phyloP scores from a whole-genome alignment of 768 basidiomycete genomes.

The Leccinum subgranulosum region DNA sequence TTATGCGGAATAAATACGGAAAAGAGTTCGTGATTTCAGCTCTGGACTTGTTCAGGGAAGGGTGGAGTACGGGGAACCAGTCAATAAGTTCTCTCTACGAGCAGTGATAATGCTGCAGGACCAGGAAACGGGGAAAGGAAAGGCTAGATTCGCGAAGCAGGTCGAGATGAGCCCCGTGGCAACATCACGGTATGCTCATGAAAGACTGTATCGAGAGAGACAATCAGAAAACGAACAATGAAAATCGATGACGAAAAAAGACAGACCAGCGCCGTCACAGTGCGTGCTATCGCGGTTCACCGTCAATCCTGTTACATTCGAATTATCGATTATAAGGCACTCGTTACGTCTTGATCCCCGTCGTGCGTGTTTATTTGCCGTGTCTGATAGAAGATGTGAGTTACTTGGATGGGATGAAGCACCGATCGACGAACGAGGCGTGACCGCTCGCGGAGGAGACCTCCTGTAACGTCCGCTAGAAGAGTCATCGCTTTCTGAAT shows the following conservation, averaged over 20 bases:
- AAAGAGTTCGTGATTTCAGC: no score
- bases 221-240: background rate
- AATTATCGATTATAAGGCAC: background rate
- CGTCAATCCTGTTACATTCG: conserved; percentile 1
- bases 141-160: background rate
- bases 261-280: conserved; percentile 13
- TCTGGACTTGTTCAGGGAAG: no score
- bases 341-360: background rate
- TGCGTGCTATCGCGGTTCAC: conserved; percentile 2
- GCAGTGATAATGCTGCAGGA: background rate
- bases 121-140: background rate
- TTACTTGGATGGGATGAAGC: background rate
- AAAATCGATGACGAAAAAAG: background rate
- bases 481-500: background rate
- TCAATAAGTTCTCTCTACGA: background rate
- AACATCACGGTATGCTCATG: background rate
- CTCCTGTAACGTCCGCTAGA: no score
- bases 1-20: background rate
- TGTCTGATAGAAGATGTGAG: background rate
- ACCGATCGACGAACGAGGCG: background rate
- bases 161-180: background rate
- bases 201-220: conserved; percentile 4
- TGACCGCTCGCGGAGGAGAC: no score
- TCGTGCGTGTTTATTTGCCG: background rate
- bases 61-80: no score